Evolutionary conservation across 768 basidiomycete species (phyloP).

Genomic region (Rhodosporidiobolus odoratus): DNA sequence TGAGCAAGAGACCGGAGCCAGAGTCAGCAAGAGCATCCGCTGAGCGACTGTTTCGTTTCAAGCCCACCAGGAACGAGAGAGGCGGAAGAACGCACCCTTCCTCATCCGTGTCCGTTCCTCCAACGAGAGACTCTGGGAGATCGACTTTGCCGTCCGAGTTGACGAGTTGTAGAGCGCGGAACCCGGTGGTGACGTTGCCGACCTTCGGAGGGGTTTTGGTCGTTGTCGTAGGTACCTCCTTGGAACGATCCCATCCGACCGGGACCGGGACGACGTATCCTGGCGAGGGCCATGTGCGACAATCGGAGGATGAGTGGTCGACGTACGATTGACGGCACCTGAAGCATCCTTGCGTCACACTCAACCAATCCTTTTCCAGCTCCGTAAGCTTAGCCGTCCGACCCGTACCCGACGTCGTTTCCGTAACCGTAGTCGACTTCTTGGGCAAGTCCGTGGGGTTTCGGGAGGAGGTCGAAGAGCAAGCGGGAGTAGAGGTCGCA

Average conservation of each 20-base stretch:
- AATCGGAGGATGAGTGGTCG: neutral
- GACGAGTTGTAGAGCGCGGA: neutral
- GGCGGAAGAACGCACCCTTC: conserved; percentile 13
- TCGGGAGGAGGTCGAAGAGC: neutral
- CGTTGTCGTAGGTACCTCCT: no score
- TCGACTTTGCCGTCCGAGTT: neutral
- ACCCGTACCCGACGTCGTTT: no score
- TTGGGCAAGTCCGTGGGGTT: neutral
- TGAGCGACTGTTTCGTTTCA: neutral
- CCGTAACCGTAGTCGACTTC: no score
- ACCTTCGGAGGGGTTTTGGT: no score
- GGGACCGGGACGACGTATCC: neutral
- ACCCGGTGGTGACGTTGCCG: no score
- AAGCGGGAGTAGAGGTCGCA: no score
- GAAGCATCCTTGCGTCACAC: neutral
- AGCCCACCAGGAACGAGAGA: neutral
- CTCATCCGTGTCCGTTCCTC: neutral
- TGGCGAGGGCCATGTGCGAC: neutral
- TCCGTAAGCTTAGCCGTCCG: conserved; percentile 1
- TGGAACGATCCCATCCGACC: no score
- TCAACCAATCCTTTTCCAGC: neutral
- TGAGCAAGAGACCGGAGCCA: neutral
- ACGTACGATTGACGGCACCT: neutral
- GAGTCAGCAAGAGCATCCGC: conserved; percentile 7
- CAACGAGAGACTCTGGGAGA: neutral